These are phyloP conservation scores for Artemisia princeps DNA, from an alignment of 140 eudicot genomes.

Conservation along the genomic window DNA sequence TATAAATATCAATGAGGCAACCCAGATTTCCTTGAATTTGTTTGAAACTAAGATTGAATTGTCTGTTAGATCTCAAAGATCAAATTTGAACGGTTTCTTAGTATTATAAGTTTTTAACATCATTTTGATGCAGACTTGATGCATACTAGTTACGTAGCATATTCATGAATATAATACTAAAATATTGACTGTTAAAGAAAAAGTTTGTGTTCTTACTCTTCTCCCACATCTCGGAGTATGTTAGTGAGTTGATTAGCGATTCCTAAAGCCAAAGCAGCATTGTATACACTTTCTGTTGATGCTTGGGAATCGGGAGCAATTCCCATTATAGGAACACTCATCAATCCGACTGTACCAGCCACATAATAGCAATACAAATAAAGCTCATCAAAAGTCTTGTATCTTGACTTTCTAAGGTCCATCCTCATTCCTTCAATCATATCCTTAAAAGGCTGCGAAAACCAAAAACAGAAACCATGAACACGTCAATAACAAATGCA, in stretches of 20 bases:
- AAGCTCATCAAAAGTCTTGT: conserved; percentile 85
- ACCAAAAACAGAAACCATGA: not conserved
- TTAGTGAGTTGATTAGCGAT: conserved; percentile 93
- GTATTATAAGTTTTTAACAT: not conserved
- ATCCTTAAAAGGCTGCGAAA: conserved; percentile 89
- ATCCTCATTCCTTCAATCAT: conserved; percentile 98
- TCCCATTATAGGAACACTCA: conserved; percentile 98
- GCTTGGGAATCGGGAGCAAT: conserved; percentile 89
- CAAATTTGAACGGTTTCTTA: not conserved
- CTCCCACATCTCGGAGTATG: conserved; percentile 97
- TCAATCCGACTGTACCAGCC: conserved; percentile 95
- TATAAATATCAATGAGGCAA: conserved; percentile 14
- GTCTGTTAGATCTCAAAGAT: not conserved
- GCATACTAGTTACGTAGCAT: not conserved
- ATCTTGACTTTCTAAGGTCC: conserved; percentile 94
- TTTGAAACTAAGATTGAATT: not conserved
- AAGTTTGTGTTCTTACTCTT: conserved; percentile 60
- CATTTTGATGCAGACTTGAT: not conserved
- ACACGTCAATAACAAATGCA: not conserved
- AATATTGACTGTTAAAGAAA: not conserved
- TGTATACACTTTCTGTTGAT: conserved; percentile 82
- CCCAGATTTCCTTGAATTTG: not conserved
- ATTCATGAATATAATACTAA: not conserved
- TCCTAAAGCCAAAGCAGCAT: conserved; percentile 83
- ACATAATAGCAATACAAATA: conserved; percentile 93